phyloP scores from a whole-genome alignment of 805 yeast species.

The Wickerhamomyces strasburgensis region DNA sequence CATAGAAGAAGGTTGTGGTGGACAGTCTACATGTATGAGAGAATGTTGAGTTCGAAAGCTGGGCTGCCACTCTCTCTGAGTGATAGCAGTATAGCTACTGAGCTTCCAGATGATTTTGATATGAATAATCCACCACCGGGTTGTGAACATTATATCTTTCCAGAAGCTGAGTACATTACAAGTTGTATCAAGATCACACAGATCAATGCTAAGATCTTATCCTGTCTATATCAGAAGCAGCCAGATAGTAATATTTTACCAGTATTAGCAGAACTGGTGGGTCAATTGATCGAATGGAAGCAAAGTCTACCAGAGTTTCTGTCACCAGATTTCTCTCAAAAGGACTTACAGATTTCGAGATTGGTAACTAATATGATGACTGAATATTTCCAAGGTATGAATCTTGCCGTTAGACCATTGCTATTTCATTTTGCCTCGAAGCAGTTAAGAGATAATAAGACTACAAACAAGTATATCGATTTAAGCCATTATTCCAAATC shows the following conservation, averaged over 20 bases:
- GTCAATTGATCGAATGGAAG: constrained; percentile 64
- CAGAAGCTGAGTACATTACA: constrained; percentile 70
- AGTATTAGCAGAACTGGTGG: constrained; percentile 64
- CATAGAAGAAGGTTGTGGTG: constrained; percentile 82
- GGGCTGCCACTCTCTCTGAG: constrained; percentile 76
- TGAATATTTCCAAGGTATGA: constrained; percentile 79
- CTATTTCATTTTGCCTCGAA: constrained; percentile 71
- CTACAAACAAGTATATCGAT: constrained; percentile 52
- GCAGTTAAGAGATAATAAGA: constrained; percentile 48
- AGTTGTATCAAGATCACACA: constrained; percentile 77
- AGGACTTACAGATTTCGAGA: constrained; percentile 51
- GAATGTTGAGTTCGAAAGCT: constrained; percentile 79
- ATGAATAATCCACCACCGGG: constrained; percentile 57
- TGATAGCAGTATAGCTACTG: constrained; percentile 77
- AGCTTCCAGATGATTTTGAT: constrained; percentile 67
- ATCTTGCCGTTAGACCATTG: constrained; percentile 71
- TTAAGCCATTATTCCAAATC: constrained; percentile 63
- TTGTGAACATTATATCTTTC: constrained; percentile 63
- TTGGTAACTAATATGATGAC: constrained; percentile 71
- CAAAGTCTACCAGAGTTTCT: constrained; percentile 58
- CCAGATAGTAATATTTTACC: constrained; percentile 75
- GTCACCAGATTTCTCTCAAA: constrained; percentile 56
- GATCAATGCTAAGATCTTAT: constrained; percentile 67
- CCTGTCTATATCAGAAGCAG: constrained; percentile 67
- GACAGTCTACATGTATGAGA: constrained; percentile 79